phyloP scores from a whole-genome alignment of 208 protist species.

The Trypanosomatidae sp. region DNA sequence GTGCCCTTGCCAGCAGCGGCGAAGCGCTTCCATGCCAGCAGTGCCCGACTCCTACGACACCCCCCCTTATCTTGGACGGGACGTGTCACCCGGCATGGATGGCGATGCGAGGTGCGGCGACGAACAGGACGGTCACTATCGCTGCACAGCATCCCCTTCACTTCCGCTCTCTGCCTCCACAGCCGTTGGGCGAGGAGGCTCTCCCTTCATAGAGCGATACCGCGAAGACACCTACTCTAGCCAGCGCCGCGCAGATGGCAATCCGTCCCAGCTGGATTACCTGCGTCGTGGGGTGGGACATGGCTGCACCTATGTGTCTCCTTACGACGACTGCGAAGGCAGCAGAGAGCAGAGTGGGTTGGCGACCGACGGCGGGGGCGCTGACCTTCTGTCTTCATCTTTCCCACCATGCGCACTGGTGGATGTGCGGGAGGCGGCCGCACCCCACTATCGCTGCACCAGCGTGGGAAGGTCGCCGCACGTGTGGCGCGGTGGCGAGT shows the following conservation, averaged over 20 bases:
- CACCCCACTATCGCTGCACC: background rate
- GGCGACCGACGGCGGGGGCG: background rate
- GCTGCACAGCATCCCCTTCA: background rate
- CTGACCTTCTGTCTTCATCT: background rate
- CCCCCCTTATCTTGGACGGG: background rate
- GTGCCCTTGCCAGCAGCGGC: constrained; percentile 13
- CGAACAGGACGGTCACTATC: no score
- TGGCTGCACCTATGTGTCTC: background rate
- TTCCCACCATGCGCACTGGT: background rate
- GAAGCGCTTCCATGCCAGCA: constrained; percentile 5
- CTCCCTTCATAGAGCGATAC: constrained; percentile 13
- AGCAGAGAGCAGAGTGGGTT: background rate
- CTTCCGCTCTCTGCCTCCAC: background rate
- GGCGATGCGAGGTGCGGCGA: background rate
- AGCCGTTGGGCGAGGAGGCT: background rate
- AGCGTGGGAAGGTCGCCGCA: background rate
- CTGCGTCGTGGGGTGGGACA: constrained; percentile 14
- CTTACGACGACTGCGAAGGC: background rate
- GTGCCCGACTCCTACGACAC: background rate
- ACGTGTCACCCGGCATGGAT: background rate
- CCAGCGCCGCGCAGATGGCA: constrained; percentile 12
- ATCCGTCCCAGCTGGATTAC: background rate
- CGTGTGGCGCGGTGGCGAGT: background rate
- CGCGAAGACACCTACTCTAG: constrained; percentile 25
- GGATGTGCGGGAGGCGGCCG: background rate